phyloP scores from a whole-genome alignment of 2,329 filamentous ascomycete species.

The Colletotrichum sp. region DNA sequence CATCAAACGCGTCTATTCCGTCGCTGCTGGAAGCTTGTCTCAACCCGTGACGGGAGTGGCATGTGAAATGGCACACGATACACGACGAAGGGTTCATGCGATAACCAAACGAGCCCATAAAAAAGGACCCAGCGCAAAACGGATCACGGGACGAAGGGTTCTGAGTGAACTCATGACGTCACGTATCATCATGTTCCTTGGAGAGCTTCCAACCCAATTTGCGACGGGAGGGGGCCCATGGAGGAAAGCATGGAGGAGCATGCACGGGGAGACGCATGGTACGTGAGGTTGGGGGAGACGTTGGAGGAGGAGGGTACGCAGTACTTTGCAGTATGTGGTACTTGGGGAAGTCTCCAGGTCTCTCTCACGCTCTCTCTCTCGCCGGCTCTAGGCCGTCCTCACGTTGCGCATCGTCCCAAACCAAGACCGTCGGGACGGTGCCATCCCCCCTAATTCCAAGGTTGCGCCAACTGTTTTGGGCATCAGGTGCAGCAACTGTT shows the following conservation, averaged over 20 bases:
- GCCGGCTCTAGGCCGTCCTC: background rate
- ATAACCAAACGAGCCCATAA: background rate
- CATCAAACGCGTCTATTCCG: background rate
- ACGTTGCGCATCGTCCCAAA: background rate
- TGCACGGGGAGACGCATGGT: constrained; percentile 1
- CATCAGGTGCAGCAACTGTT: background rate
- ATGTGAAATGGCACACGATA: constrained; percentile 13
- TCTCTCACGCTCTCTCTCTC: background rate
- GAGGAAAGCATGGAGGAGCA: background rate
- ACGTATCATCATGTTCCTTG: constrained; percentile 10
- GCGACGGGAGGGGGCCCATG: constrained; percentile 1
- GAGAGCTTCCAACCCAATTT: constrained; percentile 14
- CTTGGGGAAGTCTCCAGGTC: background rate
- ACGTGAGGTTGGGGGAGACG: background rate
- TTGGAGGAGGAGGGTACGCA: background rate
- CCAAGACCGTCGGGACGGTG: background rate
- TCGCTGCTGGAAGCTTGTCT: background rate
- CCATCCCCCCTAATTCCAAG: background rate
- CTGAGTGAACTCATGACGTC: constrained; percentile 6
- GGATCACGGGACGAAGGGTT: constrained; percentile 31
- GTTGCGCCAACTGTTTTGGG: background rate
- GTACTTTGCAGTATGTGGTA: background rate
- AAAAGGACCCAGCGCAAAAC: constrained; percentile 2
- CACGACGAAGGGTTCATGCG: background rate
- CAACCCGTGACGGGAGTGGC: background rate